A percentile compares a stretch with the other conserved stretches of the same genome.
Conservation (phyloP, 2,329 filamentous ascomycete species). For the Leptoxyphium fumago region DNA sequence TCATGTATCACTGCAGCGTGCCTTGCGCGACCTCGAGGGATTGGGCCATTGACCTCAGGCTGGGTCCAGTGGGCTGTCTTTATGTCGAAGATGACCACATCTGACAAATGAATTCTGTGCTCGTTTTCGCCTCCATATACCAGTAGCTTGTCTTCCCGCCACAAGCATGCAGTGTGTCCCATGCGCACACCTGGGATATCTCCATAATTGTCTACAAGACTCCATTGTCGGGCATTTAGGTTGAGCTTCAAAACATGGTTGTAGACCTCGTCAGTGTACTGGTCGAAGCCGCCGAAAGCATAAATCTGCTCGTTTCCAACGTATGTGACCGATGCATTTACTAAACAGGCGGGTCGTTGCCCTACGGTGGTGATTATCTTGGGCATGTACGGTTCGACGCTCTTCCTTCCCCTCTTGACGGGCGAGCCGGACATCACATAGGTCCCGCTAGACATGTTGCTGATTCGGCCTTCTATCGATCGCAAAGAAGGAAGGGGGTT, state of each 20-base stretch:
- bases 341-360: constrained; percentile 73
- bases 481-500: neutral
- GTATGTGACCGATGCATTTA: constrained; percentile 98
- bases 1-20: constrained; percentile 92
- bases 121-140: constrained; percentile 98
- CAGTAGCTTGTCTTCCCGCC: constrained; percentile 86
- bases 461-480: neutral
- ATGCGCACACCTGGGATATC: constrained; percentile 95
- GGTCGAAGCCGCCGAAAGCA: constrained; percentile 95
- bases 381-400: constrained; percentile 63
- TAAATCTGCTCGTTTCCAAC: constrained; percentile 96
- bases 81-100: constrained; percentile 90
- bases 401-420: constrained; percentile 42
- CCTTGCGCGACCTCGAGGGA: constrained; percentile 78
- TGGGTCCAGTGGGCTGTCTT: constrained; percentile 92
- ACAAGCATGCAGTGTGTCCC: constrained; percentile 95
- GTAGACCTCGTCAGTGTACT: constrained; percentile 97
- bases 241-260: constrained; percentile 91
- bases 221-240: constrained; percentile 80
- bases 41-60: constrained; percentile 67
- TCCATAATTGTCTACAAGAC: constrained; percentile 91
- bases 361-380: constrained; percentile 52
- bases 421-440: constrained; percentile 87
- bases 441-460: constrained; percentile 45
- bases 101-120: constrained; percentile 85